Evolutionary conservation across 2,329 filamentous ascomycete genomes (phyloP).

Genomic region (Sporothrix variecibatus): DNA sequence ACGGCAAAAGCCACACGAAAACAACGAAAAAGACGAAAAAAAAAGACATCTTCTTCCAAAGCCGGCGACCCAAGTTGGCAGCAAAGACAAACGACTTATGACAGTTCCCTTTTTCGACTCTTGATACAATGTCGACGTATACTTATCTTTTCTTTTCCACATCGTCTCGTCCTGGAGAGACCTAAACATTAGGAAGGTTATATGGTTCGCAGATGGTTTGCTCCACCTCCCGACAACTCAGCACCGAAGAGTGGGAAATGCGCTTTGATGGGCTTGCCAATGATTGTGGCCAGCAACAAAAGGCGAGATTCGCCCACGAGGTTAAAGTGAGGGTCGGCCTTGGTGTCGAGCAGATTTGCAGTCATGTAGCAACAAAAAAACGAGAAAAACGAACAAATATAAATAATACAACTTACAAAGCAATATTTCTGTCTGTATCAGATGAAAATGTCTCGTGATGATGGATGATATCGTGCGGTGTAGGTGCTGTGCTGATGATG

Average conservation of each 20-base stretch:
- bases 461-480: neutral
- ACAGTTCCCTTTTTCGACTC: conserved; percentile 45
- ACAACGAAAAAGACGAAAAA: conserved; percentile 13
- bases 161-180: conserved; percentile 12
- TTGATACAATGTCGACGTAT: conserved; percentile 46
- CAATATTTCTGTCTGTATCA: neutral
- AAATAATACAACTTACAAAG: conserved; percentile 15
- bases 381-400: conserved; percentile 26
- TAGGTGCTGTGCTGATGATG: neutral
- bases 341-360: conserved; percentile 61
- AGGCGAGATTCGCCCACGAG: conserved; percentile 55
- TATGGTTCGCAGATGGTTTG: conserved; percentile 54
- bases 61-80: neutral
- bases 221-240: conserved; percentile 64
- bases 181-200: conserved; percentile 18
- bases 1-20: conserved; percentile 15
- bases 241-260: conserved; percentile 65
- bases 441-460: neutral
- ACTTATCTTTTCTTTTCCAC: conserved; percentile 42
- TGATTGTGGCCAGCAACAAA: neutral
- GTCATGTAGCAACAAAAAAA: conserved; percentile 23
- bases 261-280: conserved; percentile 20
- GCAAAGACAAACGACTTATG: conserved; percentile 19
- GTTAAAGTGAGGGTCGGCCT: conserved; percentile 68
- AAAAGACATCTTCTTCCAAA: conserved; percentile 6